phyloP scores from a whole-genome alignment of 306 rosid genomes.

The Bauhinia variegata region DNA sequence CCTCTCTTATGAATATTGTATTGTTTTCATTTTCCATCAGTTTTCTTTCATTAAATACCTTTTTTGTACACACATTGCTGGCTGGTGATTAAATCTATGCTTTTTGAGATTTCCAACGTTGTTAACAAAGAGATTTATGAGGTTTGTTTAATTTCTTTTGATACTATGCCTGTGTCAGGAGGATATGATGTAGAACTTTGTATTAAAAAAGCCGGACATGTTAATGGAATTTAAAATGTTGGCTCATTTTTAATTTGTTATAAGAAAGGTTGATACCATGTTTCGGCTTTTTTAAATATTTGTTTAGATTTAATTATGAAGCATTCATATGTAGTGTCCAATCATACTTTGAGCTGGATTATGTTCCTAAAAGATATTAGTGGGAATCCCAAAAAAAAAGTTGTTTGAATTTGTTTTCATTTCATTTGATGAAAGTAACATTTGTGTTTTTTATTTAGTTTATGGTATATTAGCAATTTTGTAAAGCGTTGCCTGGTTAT shows the following conservation, averaged over 20 bases:
- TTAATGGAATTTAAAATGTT: neutral
- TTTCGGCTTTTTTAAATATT: neutral
- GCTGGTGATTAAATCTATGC: neutral
- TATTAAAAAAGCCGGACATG: neutral
- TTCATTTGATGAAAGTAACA: neutral
- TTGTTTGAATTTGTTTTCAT: neutral
- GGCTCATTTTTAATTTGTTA: neutral
- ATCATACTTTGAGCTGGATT: no score
- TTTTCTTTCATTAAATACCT: constrained; percentile 23
- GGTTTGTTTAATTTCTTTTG: neutral
- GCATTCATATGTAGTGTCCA: no score
- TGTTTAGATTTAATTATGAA: neutral
- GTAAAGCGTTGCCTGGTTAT: no score
- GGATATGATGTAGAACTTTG: constrained; percentile 20
- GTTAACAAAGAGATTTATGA: no score
- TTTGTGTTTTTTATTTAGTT: no score
- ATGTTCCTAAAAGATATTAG: no score
- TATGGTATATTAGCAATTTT: neutral
- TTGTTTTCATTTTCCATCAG: constrained; percentile 17
- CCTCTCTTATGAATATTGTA: constrained; percentile 32
- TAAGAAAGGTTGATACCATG: neutral
- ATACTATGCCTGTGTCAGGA: neutral
- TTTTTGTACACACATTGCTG: constrained; percentile 22
- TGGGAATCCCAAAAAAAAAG: no score
- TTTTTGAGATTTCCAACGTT: no score